Evolutionary conservation across 108 stramenopile species (phyloP).

Genomic region (Tribonema minus): DNA sequence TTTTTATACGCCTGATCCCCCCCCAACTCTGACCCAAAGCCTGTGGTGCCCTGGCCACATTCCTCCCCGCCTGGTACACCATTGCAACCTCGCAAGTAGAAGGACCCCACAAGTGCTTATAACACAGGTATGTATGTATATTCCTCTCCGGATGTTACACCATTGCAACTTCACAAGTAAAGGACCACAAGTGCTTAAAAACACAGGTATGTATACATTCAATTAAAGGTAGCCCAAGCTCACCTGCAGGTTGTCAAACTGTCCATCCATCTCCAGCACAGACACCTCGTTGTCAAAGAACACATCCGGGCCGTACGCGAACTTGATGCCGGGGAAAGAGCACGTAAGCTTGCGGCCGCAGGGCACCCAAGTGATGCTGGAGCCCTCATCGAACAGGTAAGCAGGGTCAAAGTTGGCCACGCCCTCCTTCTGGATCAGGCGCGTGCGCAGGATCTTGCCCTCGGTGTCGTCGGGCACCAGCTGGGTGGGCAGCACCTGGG

Average conservation of each 20-base stretch:
- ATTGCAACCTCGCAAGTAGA: too few relatives aligned
- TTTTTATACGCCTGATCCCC: too few relatives aligned
- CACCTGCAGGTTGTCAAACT: slow-evolving; percentile 87
- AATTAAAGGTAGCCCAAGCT: too few relatives aligned
- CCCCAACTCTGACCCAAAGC: too few relatives aligned
- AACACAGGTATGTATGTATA: too few relatives aligned
- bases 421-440: slow-evolving; percentile 90
- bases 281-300: slow-evolving; percentile 75
- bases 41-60: too few relatives aligned
- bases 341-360: slow-evolving; percentile 78
- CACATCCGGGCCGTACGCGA: slow-evolving; percentile 78
- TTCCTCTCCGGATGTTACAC: too few relatives aligned
- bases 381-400: slow-evolving; percentile 92
- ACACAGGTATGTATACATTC: too few relatives aligned
- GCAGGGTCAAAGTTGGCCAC: slow-evolving; percentile 77
- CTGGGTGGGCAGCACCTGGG: slow-evolving; percentile 89
- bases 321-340: slow-evolving; percentile 88
- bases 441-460: slow-evolving; percentile 83
- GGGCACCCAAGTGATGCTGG: slow-evolving; percentile 80
- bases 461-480: slow-evolving; percentile 82
- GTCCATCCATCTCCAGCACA: slow-evolving; percentile 91
- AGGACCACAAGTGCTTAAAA: too few relatives aligned
- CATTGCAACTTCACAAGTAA: too few relatives aligned
- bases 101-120: too few relatives aligned
- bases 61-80: too few relatives aligned